phyloP scores from a whole-genome alignment of 331 rosid species.

The Saraca asoca region DNA sequence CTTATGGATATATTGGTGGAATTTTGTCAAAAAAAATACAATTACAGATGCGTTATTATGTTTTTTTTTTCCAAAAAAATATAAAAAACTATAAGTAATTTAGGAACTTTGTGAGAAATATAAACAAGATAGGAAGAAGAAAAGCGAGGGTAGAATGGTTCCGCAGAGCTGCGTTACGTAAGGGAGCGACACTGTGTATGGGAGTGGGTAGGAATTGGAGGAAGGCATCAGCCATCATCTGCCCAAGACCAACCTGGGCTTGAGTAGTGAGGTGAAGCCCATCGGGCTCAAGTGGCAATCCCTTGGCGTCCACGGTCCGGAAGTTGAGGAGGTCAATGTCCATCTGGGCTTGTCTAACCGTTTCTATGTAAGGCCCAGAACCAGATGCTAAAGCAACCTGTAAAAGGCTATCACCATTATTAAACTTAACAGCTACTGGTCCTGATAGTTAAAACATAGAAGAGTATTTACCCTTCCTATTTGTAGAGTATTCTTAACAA shows the following conservation, averaged over 20 bases:
- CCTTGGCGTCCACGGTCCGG: slow-evolving; percentile 66
- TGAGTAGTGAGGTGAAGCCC: slow-evolving; percentile 62
- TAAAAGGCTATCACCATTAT: background rate
- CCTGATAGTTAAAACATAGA: too few species aligned
- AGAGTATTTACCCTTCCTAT: too few species aligned
- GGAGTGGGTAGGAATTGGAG: slow-evolving; percentile 48
- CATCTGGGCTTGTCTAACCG: slow-evolving; percentile 67
- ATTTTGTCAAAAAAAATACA: too few species aligned
- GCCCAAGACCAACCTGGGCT: slow-evolving; percentile 65
- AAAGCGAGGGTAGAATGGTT: background rate
- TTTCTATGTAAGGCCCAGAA: slow-evolving; percentile 48
- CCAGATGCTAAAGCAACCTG: slow-evolving; percentile 77
- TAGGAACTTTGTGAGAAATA: slow-evolving; percentile 7
- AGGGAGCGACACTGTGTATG: slow-evolving; percentile 6
- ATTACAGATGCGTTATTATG: background rate
- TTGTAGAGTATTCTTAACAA: too few species aligned
- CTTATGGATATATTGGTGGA: too few species aligned
- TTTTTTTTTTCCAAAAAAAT: background rate
- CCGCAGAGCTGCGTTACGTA: slow-evolving; percentile 12
- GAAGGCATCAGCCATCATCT: slow-evolving; percentile 57
- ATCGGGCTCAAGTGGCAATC: slow-evolving; percentile 57
- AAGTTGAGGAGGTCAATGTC: slow-evolving; percentile 57
- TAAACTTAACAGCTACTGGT: background rate
- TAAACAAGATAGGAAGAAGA: slow-evolving; percentile 9
- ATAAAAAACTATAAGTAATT: slow-evolving; percentile 10